These are phyloP conservation scores for Zygnema circumcarinatum DNA, from an alignment of 139 green algal species.

Conservation along the genomic window DNA sequence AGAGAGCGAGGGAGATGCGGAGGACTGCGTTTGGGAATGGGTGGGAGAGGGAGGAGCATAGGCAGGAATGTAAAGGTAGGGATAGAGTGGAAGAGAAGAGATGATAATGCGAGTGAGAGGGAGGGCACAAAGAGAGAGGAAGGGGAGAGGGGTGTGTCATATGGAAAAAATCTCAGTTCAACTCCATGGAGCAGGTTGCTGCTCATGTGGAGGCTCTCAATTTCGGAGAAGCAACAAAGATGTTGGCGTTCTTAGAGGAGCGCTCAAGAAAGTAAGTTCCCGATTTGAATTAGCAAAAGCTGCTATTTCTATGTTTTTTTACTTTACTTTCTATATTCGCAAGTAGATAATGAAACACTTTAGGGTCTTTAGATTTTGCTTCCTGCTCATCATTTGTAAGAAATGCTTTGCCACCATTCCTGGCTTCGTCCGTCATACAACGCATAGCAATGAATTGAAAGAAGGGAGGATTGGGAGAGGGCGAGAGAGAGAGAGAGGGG, in stretches of 20 bases:
- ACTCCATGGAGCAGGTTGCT: neutral
- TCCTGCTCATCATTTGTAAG: neutral
- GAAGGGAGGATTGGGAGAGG: neutral
- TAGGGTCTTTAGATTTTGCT: neutral
- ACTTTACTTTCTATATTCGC: neutral
- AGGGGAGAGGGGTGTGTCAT: no score
- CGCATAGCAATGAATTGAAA: neutral
- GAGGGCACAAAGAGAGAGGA: no score
- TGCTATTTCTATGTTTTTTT: neutral
- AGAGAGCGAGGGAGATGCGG: neutral
- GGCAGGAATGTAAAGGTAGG: no score
- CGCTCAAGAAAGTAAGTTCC: neutral
- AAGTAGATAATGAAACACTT: neutral
- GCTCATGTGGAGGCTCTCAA: neutral
- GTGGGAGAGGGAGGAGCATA: neutral
- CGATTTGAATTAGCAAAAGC: no score
- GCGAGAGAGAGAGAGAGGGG: no score
- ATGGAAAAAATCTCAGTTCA: neutral
- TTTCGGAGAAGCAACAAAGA: neutral
- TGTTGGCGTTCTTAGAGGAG: constrained; percentile 5
- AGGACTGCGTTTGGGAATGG: neutral
- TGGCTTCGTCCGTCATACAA: neutral
- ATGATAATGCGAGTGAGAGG: no score
- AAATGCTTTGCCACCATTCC: neutral
- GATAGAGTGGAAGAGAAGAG: no score